Base-by-base conservation (phyloP, 306 rosid genomes). In the Cotoneaster glaucophyllus region DNA sequence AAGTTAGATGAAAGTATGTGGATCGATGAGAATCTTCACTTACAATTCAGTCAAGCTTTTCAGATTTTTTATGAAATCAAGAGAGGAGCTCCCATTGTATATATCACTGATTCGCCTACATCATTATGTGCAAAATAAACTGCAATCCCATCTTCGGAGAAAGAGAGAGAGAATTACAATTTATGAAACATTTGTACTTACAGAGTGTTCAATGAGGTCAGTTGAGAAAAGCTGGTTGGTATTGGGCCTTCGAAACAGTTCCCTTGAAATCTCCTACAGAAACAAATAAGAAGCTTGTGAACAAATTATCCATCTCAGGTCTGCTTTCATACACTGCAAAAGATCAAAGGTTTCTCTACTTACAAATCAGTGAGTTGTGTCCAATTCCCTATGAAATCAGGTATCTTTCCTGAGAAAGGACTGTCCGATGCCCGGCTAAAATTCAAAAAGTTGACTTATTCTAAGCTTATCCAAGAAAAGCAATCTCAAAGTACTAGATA, bases 201-300 rank as follows among this genome's bases (percentile, higher is more conserved):
- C 84, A 81, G 50, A 56, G 15, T 1, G 0, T 9, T 18, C 74
- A 81, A 54, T 17, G 64, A 24, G 6, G 29, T 81, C 69, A 81
- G 10, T 9, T 64, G 71, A 70, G 84, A 70, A 64, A 75, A 76
- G 63, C 64, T 64, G 10, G 74, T 15, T 29, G 84, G 84, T 81
- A 76, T 81, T 52, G 84, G 84, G 15, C 84, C 84, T 64, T 81
- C 65, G 76, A 81, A 76, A 53, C 77, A 70, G 73, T 76, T 81
- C 28, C 84, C 84, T 28, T 64, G 58, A 43, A 81, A 56, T 43
- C 29, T 10, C 79, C 83, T 80, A 37, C 69, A 74, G 24, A 74
- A 48, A 22, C 58, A 68, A 32, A 45, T 50, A 25, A 21, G 11
- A 45, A 0, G 52, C 73, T 65, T 67, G 52, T 65, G 7, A 57